phyloP scores from a whole-genome alignment of 495 filamentous ascomycete genomes.

The Collariella sp. region DNA sequence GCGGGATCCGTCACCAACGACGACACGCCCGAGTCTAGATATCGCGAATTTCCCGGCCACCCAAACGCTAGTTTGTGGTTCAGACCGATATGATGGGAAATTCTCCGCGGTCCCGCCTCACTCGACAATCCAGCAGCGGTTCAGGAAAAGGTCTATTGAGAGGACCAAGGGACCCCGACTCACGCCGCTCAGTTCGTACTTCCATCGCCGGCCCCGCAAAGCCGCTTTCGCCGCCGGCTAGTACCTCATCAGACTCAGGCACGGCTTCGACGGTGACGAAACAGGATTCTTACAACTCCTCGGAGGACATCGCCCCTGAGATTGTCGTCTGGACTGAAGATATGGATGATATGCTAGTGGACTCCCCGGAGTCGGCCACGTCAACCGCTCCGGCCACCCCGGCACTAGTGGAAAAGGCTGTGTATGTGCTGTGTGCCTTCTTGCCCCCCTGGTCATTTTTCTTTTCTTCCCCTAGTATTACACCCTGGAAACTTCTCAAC shows the following conservation, averaged over 20 bases:
- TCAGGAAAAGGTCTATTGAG: constrained; percentile 17
- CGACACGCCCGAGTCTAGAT: constrained; percentile 8
- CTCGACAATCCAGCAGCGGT: constrained; percentile 17
- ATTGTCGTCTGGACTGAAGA: constrained; percentile 33
- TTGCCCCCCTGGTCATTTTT: not conserved
- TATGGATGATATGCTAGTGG: constrained; percentile 24
- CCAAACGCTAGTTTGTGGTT: not conserved
- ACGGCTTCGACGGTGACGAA: not conserved
- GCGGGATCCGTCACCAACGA: constrained; percentile 16
- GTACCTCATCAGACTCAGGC: constrained; percentile 3
- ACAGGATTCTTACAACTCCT: not conserved
- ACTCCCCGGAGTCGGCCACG: constrained; percentile 10
- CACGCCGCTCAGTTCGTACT: constrained; percentile 14
- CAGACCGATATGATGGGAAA: constrained; percentile 22
- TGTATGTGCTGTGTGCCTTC: not conserved
- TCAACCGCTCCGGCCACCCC: not conserved
- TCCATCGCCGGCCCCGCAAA: constrained; percentile 14
- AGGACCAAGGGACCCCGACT: constrained; percentile 14
- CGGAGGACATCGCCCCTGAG: constrained; percentile 29
- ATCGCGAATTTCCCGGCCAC: constrained; percentile 4
- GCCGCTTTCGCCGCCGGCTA: constrained; percentile 9
- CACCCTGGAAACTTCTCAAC: not conserved
- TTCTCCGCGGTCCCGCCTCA: constrained; percentile 14
- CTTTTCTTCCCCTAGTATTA: not conserved
- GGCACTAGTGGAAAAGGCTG: not conserved